Percentiles rank a stretch among this genome's conserved stretches.
Conservation (phyloP, 345 rosid species). For the Populus alba region DNA sequence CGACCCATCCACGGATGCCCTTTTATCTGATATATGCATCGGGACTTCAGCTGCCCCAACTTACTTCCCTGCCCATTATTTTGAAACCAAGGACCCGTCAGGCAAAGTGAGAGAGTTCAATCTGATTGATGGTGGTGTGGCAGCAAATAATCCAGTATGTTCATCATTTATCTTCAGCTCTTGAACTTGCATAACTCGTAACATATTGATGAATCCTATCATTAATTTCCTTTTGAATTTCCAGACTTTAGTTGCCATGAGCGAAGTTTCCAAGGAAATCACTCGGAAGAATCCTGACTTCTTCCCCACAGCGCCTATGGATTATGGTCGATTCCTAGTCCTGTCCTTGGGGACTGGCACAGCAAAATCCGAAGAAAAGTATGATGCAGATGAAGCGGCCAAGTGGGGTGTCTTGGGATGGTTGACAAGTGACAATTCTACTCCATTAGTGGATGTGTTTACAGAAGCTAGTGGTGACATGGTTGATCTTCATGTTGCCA, state of each 20-base stretch:
- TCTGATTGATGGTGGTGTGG: constrained; percentile 77
- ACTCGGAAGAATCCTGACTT: constrained; percentile 35
- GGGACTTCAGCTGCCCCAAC: constrained; percentile 74
- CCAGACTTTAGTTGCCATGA: constrained; percentile 48
- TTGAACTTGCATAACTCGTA: too few relatives aligned
- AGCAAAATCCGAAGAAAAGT: constrained; percentile 35
- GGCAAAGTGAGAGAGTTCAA: constrained; percentile 46
- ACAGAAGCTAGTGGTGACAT: constrained; percentile 21
- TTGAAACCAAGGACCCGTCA: constrained; percentile 30
- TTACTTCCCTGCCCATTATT: constrained; percentile 50
- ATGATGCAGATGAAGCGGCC: constrained; percentile 43
- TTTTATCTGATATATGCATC: constrained; percentile 54
- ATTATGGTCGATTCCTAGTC: constrained; percentile 47
- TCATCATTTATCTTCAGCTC: not conserved
- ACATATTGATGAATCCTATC: too few relatives aligned
- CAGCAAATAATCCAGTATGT: constrained; percentile 66
- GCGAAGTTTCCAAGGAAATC: constrained; percentile 51
- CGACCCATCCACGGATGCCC: constrained; percentile 40
- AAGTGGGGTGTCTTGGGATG: constrained; percentile 67
- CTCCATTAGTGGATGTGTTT: constrained; percentile 61
- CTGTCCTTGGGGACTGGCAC: constrained; percentile 65
- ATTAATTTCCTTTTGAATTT: too few relatives aligned
- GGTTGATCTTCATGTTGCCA: constrained; percentile 56
- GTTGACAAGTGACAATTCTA: constrained; percentile 45
- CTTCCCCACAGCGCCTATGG: constrained; percentile 41